Base-by-base conservation (phyloP, 371 early-diverging fungal genomes). In the Hamiltosporidium magnivora region DNA sequence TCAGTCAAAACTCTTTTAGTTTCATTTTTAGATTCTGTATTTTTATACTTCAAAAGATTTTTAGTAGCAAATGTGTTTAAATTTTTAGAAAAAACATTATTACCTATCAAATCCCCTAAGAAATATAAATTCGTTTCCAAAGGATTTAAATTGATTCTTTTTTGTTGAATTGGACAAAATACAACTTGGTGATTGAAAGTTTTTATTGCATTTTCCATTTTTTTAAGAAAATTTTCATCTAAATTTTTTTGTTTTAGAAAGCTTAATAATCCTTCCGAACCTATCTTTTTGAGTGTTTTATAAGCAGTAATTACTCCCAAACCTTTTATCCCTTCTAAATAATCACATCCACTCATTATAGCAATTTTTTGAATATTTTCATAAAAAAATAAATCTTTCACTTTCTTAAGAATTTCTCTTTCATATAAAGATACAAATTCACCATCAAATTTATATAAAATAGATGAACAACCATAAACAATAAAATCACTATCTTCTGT, bases 401-500 rank as follows among this genome's bases (percentile, higher is more conserved):
- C 58, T 25, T 66, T 60, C 36, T 64, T 43, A 40, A 81, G 70
- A 12, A 60, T 70, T 9, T 61, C 69, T 64, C 63, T 66, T 36
- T 71, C 53, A 58, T 61, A 79, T 54, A 75, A 71, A 3, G 66
- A 63, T 3, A 74, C 75, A 36, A 73, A 54, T 1, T 54, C 41
- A 25, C 63, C 67, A 67, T 75, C 69, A 64, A 70, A 71, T 55
- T 81, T 81, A 53, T 71, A 81, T 1, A 81, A 65, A 44, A 81
- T 66, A 36, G 65, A 70, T 12, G 64, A 73, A 74, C 90, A 90
- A 0, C 94, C 97, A 85, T 90, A 98, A 1, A 88, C 90, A 1
- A 96, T 80, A 44, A 96, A 72, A 79, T 98, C 99, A 1, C 92
- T 92, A 78, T 98, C 97, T 82, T 95, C 96, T 0, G 97, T 92